phyloP scores from a whole-genome alignment of 306 rosid genomes.

The Albizia julibrissin region DNA sequence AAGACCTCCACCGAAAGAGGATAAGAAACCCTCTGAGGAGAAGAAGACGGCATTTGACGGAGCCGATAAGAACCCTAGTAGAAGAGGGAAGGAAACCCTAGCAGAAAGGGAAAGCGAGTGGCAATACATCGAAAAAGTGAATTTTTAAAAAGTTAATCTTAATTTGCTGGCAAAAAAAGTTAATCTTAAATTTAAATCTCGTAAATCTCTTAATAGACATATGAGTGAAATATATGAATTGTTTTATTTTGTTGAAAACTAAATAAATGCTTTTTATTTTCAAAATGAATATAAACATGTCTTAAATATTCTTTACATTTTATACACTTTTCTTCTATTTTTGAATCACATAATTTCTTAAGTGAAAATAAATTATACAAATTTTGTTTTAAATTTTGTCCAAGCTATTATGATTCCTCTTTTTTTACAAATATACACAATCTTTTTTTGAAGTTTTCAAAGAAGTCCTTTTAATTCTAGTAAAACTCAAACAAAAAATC shows the following conservation, averaged over 20 bases:
- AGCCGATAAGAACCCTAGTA: too few relatives aligned
- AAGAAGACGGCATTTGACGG: too few relatives aligned
- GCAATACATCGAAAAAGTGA: too few relatives aligned
- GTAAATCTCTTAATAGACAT: background rate
- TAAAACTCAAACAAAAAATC: background rate
- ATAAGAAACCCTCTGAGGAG: too few relatives aligned
- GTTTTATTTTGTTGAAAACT: background rate
- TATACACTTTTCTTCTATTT: background rate
- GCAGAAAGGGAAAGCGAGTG: too few relatives aligned
- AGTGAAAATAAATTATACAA: background rate
- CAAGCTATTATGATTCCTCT: too few relatives aligned
- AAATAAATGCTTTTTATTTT: background rate
- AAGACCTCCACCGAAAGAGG: too few relatives aligned
- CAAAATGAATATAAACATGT: background rate
- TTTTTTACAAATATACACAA: background rate
- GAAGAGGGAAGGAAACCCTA: too few relatives aligned
- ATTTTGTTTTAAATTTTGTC: background rate
- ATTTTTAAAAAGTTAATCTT: background rate
- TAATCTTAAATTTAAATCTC: background rate
- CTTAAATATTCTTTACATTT: background rate
- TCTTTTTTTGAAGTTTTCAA: background rate
- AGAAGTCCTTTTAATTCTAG: background rate
- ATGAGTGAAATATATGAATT: background rate
- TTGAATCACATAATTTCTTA: background rate
- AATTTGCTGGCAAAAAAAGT: background rate